These are phyloP conservation scores for Beauveria scarabaeidicola DNA, from an alignment of 2,329 filamentous ascomycete genomes.

Conservation along the genomic window DNA sequence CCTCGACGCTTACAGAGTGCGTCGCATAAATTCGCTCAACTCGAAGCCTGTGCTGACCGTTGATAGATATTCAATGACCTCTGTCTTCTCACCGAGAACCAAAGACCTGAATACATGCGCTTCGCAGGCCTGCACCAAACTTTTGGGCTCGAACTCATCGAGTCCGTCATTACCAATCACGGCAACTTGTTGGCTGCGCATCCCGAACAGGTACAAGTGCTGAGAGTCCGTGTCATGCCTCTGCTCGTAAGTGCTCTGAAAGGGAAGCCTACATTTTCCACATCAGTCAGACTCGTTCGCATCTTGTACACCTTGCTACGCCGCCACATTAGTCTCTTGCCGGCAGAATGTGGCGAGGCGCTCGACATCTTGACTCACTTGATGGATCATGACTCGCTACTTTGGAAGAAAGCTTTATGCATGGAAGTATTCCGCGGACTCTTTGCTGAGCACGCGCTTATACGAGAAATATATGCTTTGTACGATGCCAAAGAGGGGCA, in stretches of 20 bases:
- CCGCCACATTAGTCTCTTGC: slow-evolving; percentile 65
- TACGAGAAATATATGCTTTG: slow-evolving; percentile 70
- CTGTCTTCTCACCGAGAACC: slow-evolving; percentile 77
- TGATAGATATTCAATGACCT: slow-evolving; percentile 75
- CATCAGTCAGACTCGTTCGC: slow-evolving; percentile 72
- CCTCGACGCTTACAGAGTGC: slow-evolving; percentile 72
- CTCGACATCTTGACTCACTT: slow-evolving; percentile 75
- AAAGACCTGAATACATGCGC: slow-evolving; percentile 72
- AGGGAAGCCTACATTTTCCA: slow-evolving; percentile 69
- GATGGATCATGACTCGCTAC: slow-evolving; percentile 72
- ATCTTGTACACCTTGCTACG: slow-evolving; percentile 76
- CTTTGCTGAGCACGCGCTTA: slow-evolving; percentile 69
- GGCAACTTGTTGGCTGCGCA: slow-evolving; percentile 70
- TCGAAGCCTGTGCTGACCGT: slow-evolving; percentile 11
- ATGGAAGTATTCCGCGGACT: slow-evolving; percentile 86
- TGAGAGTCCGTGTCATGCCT: slow-evolving; percentile 72
- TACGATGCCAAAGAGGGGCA: slow-evolving; percentile 69
- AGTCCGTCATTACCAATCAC: slow-evolving; percentile 82
- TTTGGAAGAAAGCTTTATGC: slow-evolving; percentile 83
- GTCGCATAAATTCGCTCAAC: slow-evolving; percentile 10
- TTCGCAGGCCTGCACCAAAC: slow-evolving; percentile 71
- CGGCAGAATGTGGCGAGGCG: slow-evolving; percentile 73
- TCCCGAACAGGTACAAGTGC: slow-evolving; percentile 69
- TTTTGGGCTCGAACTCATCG: slow-evolving; percentile 84
- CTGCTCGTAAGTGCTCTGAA: slow-evolving; percentile 71